Evolutionary conservation across 768 basidiomycete genomes (phyloP), one percentile per base, ranked within the genome.

Genomic region (Lactarius vividus): DNA sequence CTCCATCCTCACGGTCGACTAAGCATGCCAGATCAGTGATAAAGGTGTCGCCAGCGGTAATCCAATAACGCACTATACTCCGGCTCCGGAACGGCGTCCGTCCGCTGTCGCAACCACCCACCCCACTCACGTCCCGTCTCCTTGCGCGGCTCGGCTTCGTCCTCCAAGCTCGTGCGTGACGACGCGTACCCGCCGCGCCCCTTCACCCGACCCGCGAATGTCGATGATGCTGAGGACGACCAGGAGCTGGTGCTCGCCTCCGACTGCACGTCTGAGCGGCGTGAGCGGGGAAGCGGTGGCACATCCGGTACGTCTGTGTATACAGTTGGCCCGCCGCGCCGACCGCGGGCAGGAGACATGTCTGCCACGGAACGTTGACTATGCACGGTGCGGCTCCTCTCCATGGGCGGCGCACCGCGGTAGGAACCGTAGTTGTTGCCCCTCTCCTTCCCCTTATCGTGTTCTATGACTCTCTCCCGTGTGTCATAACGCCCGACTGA

Each of bases 81-180:
- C 13, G 39, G 9, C 33, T 66, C 61, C 3, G 57, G 57, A 16
- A 33, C 44, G 2, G 20, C 39, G 11, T 23, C 23, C 64, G 26
- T 46, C 39, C 37, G 39, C n/a, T 65, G 49, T 42, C 35, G 56
- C n/a, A 67, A n/a, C 61, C 54, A 33, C 31, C 63, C 46, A 29
- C 53, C 54, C 15, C 56, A n/a, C 59, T 46, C 59, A 28, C 16
- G 4, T 37, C 35, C 13, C 16, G 26, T 16, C 49, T 39, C 52
- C 63, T 62, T 63, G 15, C 26, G 56, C 40, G 55, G 35, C 35
- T 73, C 71, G 33, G 72, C 67, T 39, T 78, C 76, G n/a, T 81
- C 79, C 35, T 80, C 81, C n/a, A 80, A 63, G 69, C 79, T 82
- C 37, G 80, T 81, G 49, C 76, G 75, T 2, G 81, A 81, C 7